These are phyloP conservation scores for Thalia dealbata DNA, from an alignment of 176 grass and related monocot genomes.

Conservation along the genomic window DNA sequence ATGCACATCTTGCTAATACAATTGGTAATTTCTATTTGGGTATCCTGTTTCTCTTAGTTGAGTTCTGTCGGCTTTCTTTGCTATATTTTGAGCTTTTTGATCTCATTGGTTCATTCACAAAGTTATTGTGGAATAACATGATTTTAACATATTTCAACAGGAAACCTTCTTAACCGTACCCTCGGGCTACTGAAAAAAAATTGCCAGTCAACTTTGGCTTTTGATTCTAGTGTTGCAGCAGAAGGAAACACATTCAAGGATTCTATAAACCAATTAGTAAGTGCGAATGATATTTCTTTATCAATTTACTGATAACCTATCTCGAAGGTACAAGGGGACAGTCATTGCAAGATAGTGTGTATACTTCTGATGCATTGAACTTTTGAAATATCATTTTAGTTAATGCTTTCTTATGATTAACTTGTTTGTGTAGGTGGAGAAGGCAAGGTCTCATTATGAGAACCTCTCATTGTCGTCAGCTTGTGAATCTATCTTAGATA, in stretches of 20 bases:
- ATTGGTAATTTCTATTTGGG: constrained; percentile 44
- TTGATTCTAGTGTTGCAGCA: constrained; percentile 60
- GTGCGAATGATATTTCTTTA: constrained; percentile 1
- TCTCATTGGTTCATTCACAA: neutral
- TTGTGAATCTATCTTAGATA: constrained; percentile 72
- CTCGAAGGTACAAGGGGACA: neutral
- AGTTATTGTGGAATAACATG: neutral
- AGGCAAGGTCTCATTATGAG: constrained; percentile 57
- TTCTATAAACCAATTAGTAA: constrained; percentile 71
- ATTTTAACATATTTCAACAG: constrained; percentile 23
- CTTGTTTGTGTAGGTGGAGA: constrained; percentile 44
- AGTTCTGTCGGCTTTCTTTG: neutral
- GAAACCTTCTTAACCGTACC: constrained; percentile 93
- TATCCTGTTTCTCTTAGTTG: constrained; percentile 1
- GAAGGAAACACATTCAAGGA: constrained; percentile 55
- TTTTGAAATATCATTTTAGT: neutral
- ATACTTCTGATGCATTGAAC: neutral
- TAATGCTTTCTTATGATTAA: neutral
- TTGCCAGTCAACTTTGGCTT: constrained; percentile 57
- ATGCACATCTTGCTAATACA: constrained; percentile 94
- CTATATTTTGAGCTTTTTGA: constrained; percentile 11
- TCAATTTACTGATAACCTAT: neutral
- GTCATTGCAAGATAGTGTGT: neutral
- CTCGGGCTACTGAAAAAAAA: constrained; percentile 95
- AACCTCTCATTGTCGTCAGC: constrained; percentile 77